phyloP scores from a whole-genome alignment of 176 grass and related monocot species.

The Sorghum bicolor region DNA sequence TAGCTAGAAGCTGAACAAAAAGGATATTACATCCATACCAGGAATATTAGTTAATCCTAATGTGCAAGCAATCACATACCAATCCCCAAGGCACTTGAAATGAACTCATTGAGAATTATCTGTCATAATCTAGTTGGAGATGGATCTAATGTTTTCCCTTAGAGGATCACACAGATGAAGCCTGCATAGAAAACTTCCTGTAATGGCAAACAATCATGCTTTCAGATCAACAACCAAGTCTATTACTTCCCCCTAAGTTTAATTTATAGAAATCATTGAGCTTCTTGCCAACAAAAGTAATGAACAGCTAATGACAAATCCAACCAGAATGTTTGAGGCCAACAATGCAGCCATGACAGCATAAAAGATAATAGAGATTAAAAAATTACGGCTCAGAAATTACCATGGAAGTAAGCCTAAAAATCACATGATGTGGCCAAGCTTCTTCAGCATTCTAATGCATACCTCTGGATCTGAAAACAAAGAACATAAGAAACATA shows the following conservation, averaged over 20 bases:
- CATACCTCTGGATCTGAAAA: conserved; percentile 62
- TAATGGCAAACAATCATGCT: conserved; percentile 14
- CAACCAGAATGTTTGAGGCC: neutral
- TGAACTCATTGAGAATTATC: conserved; percentile 26
- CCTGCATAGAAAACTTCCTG: conserved; percentile 19
- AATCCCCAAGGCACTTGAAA: conserved; percentile 31
- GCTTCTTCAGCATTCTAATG: conserved; percentile 49
- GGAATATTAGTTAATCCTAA: neutral
- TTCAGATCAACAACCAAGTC: conserved; percentile 11
- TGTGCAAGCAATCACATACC: conserved; percentile 21
- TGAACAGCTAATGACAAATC: neutral
- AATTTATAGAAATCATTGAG: neutral
- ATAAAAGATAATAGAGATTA: neutral
- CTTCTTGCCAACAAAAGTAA: conserved; percentile 3
- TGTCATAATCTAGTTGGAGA: conserved; percentile 25
- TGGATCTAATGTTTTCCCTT: neutral
- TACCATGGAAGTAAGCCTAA: conserved; percentile 34
- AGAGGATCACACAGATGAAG: conserved; percentile 7
- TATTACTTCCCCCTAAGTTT: neutral
- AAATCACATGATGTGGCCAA: neutral
- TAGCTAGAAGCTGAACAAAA: neutral
- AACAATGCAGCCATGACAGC: conserved; percentile 10
- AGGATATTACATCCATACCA: neutral
- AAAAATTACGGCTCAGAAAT: conserved; percentile 1
- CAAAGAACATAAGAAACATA: conserved; percentile 18